Base-by-base conservation (phyloP, 2,329 filamentous ascomycete genomes). In the Penicillium sp. region DNA sequence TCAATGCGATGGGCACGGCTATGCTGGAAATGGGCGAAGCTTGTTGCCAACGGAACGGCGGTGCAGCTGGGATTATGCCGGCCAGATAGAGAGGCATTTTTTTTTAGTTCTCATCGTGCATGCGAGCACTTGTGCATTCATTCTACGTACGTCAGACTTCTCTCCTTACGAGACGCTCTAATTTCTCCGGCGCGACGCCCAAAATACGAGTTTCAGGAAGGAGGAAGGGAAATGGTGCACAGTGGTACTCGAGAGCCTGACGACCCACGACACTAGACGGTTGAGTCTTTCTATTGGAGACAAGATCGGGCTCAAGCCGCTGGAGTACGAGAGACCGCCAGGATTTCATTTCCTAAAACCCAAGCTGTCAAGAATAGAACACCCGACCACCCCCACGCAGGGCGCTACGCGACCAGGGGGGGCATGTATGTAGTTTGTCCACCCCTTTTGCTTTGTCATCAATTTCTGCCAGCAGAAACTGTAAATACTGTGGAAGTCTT, bases 1-100 rank as follows among this genome's bases (percentile, higher is more conserved):
- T 57, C 46, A 47, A 37, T 36, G 34, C 7, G 32, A 33, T 21
- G 34, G n/a, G 44, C 26, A 48, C 45, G 29, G 53, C 39, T 39
- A 20, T 9, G 40, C 43, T 46, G n/a, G 26, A 18, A 52, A 55
- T 51, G 7, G 46, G 30, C 33, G 46, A 59, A 56, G 51, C 51
- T 55, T 57, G 51, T 54, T 54, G 46, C 15, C 37, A 42, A 34
- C 34, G 20, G 36, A 44, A 51, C 51, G 27, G 40, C 17, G 8
- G 13, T 18, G 24, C 39, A 42, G 39, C 39, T 42, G 24, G 39
- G 26, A 20, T 7, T 42, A 41, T 41, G 37, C 37, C 24, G 9
- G 37, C 9, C 24, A 39, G 36, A 15, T 20, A 29, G n/a, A 27
- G 39, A 42, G 39, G 39, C 6, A 42, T 42, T 42, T 42, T 42